Conservation (phyloP, 2,329 filamentous ascomycete species). For the Aspergillus nomiae region DNA sequence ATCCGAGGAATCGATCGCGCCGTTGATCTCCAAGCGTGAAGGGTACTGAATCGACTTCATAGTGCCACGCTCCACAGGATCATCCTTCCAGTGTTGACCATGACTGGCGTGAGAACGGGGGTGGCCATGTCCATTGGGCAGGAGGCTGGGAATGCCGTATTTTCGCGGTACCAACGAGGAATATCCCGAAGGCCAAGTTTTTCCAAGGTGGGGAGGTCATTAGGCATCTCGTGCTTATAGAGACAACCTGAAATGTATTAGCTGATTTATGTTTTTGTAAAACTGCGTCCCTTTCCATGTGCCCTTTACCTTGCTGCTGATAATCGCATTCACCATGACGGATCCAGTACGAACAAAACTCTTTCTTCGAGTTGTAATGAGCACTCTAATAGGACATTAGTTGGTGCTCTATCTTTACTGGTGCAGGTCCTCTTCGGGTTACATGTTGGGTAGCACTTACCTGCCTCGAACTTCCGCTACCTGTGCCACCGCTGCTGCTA, state of each 20-base stretch:
- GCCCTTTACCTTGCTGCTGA: slow-evolving; percentile 64
- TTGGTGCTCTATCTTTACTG: not conserved
- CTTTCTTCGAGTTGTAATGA: slow-evolving; percentile 55
- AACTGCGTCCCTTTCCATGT: not conserved
- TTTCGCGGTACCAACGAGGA: slow-evolving; percentile 61
- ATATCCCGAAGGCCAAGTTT: slow-evolving; percentile 66
- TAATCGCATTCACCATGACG: slow-evolving; percentile 83
- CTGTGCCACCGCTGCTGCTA: slow-evolving; percentile 10
- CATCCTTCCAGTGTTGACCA: slow-evolving; percentile 24
- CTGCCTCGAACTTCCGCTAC: slow-evolving; percentile 19
- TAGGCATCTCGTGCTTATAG: slow-evolving; percentile 89
- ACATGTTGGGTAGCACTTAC: slow-evolving; percentile 19
- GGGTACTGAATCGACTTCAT: slow-evolving; percentile 22
- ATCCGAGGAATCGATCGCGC: slow-evolving; percentile 12
- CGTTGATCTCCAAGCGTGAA: slow-evolving; percentile 17
- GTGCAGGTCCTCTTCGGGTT: not conserved
- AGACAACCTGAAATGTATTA: slow-evolving; percentile 61
- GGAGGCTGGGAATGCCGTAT: slow-evolving; percentile 33
- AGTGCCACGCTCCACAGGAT: slow-evolving; percentile 5
- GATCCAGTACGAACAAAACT: slow-evolving; percentile 90
- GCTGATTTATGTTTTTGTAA: not conserved
- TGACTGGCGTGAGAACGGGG: slow-evolving; percentile 16
- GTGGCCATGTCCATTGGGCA: slow-evolving; percentile 21
- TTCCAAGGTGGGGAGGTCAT: slow-evolving; percentile 64
- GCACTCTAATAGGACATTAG: slow-evolving; percentile 5